These are phyloP conservation scores for Puccinia novopanici DNA, from an alignment of 1,284 basidiomycete species.

Conservation along the genomic window DNA sequence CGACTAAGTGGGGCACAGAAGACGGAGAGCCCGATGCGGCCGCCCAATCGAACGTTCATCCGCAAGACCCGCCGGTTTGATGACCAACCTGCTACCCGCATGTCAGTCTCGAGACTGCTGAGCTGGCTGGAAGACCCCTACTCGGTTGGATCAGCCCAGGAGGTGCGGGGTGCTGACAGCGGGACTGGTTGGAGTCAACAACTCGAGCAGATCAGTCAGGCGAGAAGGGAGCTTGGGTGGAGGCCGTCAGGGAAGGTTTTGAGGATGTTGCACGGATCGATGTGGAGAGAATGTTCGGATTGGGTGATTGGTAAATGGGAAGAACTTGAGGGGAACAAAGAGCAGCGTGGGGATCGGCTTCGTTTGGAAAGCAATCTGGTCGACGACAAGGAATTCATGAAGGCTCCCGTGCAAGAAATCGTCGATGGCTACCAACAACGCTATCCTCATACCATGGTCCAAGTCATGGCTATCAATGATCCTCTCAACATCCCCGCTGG, in stretches of 20 bases:
- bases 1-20: slow-evolving; percentile 37
- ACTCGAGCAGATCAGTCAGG: slow-evolving; percentile 28
- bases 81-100: slow-evolving; percentile 27
- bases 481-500: not conserved
- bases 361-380: not conserved
- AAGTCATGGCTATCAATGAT: slow-evolving; percentile 24
- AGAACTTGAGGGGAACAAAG: not conserved
- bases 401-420: slow-evolving; percentile 7
- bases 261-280: slow-evolving; percentile 45
- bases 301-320: slow-evolving; percentile 29
- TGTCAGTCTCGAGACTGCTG: slow-evolving; percentile 25
- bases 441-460: slow-evolving; percentile 38
- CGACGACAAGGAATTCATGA: slow-evolving; percentile 23
- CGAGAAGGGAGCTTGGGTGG: slow-evolving; percentile 25
- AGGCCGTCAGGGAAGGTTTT: slow-evolving; percentile 42
- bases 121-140: slow-evolving; percentile 24
- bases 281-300: slow-evolving; percentile 49
- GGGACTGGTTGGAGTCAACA: slow-evolving; percentile 27
- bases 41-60: slow-evolving; percentile 40
- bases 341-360: not conserved
- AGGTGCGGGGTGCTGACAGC: not conserved
- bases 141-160: not conserved
- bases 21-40: slow-evolving; percentile 44
- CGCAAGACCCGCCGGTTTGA: slow-evolving; percentile 39
- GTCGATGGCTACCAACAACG: slow-evolving; percentile 20